These are phyloP conservation scores for Saccharomycopsis malanga DNA, from an alignment of 805 yeast genomes.

Conservation along the genomic window DNA sequence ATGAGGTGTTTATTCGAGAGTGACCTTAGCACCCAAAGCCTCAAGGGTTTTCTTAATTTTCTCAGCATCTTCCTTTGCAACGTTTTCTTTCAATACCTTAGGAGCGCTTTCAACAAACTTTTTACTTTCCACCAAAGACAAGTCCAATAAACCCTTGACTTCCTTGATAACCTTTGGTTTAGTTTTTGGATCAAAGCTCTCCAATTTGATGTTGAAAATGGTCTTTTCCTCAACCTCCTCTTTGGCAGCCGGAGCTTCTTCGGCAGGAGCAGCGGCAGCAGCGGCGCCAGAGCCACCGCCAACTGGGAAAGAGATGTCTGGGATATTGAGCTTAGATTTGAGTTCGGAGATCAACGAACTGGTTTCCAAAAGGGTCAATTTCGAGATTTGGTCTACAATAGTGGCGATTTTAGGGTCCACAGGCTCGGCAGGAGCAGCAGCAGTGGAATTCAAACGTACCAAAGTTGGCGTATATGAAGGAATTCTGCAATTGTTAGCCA, in stretches of 20 bases:
- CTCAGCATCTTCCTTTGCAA: conserved; percentile 96
- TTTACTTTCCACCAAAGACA: conserved; percentile 93
- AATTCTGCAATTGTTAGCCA: too few species aligned
- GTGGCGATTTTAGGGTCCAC: conserved; percentile 83
- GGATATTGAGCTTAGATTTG: conserved; percentile 77
- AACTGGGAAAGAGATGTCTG: conserved; percentile 85
- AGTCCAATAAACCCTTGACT: conserved; percentile 83
- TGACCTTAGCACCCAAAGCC: conserved; percentile 89
- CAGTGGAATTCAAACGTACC: conserved; percentile 44
- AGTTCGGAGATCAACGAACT: conserved; percentile 77
- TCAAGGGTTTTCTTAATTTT: conserved; percentile 90
- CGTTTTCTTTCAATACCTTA: conserved; percentile 88
- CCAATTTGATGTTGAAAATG: conserved; percentile 85
- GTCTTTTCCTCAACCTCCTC: conserved; percentile 87
- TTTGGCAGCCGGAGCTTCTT: conserved; percentile 63
- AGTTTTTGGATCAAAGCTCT: conserved; percentile 86
- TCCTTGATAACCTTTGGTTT: conserved; percentile 98
- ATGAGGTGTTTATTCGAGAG: conserved; percentile 68
- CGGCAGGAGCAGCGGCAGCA: conserved; percentile 60
- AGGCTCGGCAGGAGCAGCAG: conserved; percentile 38
- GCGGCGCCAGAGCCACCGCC: conserved; percentile 50
- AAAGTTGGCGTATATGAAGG: conserved; percentile 6
- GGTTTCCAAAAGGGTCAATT: conserved; percentile 88
- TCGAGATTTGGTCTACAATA: conserved; percentile 87
- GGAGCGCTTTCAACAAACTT: conserved; percentile 98